Evolutionary conservation across 345 rosid genomes (phyloP).

Genomic region (Trapa incisa): DNA sequence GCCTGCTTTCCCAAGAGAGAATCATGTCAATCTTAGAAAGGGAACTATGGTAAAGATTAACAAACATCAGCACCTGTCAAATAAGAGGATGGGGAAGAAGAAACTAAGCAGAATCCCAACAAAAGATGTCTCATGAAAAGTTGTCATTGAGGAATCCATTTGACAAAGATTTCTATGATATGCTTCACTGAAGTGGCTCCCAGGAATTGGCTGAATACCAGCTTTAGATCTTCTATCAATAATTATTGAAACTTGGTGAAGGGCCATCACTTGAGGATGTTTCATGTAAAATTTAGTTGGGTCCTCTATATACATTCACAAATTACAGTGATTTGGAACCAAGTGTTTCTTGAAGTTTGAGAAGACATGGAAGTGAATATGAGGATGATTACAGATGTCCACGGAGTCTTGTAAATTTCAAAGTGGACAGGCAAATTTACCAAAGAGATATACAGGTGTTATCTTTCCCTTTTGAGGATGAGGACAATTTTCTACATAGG

Average conservation of each 20-base stretch:
- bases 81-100: constrained; percentile 8
- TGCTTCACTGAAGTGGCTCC: neutral
- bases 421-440: too few species aligned
- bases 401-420: too few species aligned
- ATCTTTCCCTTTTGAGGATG: too few species aligned
- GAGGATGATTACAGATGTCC: too few species aligned
- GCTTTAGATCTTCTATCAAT: neutral
- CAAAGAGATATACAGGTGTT: too few species aligned
- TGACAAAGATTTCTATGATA: neutral
- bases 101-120: constrained; percentile 2
- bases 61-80: constrained; percentile 8
- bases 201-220: neutral
- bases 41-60: constrained; percentile 9
- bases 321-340: too few species aligned
- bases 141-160: neutral
- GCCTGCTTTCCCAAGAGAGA: constrained; percentile 14
- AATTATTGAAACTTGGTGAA: neutral
- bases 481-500: too few species aligned
- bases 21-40: constrained; percentile 9
- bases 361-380: too few species aligned
- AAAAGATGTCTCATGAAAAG: neutral
- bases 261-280: neutral
- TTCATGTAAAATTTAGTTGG: neutral
- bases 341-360: too few species aligned
- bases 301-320: neutral